Evolutionary conservation across 371 early-diverging fungal genomes (phyloP), one percentile per base, ranked within the genome.

Genomic region (Lichtheimia corymbifera): DNA sequence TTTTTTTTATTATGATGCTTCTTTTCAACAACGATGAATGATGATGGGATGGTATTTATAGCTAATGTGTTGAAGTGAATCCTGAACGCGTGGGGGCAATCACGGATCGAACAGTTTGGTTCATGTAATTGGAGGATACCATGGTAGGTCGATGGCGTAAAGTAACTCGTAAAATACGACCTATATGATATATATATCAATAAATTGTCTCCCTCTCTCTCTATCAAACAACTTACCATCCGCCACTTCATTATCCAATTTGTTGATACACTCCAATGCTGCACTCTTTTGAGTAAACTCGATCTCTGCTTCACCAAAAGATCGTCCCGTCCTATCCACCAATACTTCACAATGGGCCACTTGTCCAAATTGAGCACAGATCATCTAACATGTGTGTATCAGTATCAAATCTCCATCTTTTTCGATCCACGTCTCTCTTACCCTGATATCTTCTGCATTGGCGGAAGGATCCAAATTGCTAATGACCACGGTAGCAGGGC

Each of bases 371-470:
- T 63, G 53, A 12, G 60, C 59, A 35, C 75, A 70, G n/a, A 74
- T 65, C 35, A 67, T 56, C 79, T 79, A 61, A 52, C 5, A 47
- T 20, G 44, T 22, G 20, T 30, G 61, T 15, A 47, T 30, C 24
- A 45, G 18, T 28, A 45, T 17, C 12, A 40, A 7, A 41, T n/a
- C 20, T 49, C 13, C 28, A 43, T 44, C 24, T 27, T 9, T 9
- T 35, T 9, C 9, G 35, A 47, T 40, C 3, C n/a, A n/a, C n/a
- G n/a, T n/a, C 18, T 30, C 17, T 4, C 62, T 65, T 81, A 80
- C 87, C 67, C 71, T 75, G 11, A 86, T 79, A 69, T 86, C 87
- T 9, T 84, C 84, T 4, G 83, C 74, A 55, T 78, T 86, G 0
- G 83, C 72, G 22, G 66, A 77, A 28, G 74, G 78, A 61, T 86